Conservation (phyloP, 2,329 filamentous ascomycete genomes). For the Neonectria faginata region DNA sequence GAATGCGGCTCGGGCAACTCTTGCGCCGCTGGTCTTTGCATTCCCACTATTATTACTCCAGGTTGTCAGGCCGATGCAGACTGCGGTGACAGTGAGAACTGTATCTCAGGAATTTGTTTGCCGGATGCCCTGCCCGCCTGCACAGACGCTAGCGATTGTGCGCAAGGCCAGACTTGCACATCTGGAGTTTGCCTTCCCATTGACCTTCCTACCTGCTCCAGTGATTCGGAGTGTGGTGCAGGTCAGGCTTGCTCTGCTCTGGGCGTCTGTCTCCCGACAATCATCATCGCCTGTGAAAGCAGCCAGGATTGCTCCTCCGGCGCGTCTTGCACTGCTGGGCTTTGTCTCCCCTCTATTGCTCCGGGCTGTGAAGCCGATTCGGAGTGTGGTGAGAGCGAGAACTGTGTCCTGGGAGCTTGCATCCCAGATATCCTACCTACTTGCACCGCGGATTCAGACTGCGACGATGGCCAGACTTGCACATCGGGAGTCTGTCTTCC, state of each 20-base stretch:
- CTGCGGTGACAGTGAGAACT: background rate
- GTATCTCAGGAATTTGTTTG: conserved; percentile 7
- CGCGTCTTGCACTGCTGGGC: background rate
- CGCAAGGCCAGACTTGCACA: background rate
- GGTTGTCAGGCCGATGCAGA: background rate
- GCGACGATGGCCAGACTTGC: too few species aligned
- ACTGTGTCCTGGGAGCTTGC: too few species aligned
- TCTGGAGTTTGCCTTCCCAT: conserved; percentile 2
- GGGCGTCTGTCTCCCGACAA: conserved; percentile 3
- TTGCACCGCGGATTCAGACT: too few species aligned
- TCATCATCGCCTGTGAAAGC: background rate
- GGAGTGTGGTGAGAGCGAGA: background rate
- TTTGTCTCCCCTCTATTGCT: conserved; percentile 7
- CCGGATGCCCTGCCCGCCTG: conserved; percentile 1
- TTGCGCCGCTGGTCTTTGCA: background rate
- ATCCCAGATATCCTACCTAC: too few species aligned
- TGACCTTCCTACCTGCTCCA: background rate
- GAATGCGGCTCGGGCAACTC: background rate
- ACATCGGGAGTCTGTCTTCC: too few species aligned
- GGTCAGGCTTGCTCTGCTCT: conserved; percentile 6
- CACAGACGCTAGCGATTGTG: background rate
- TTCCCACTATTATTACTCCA: background rate
- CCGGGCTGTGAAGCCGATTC: background rate
- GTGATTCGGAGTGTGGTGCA: background rate
- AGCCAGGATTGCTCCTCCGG: background rate